Base-by-base conservation (phyloP, 805 yeast genomes). In the Yamadazyma scolyti region DNA sequence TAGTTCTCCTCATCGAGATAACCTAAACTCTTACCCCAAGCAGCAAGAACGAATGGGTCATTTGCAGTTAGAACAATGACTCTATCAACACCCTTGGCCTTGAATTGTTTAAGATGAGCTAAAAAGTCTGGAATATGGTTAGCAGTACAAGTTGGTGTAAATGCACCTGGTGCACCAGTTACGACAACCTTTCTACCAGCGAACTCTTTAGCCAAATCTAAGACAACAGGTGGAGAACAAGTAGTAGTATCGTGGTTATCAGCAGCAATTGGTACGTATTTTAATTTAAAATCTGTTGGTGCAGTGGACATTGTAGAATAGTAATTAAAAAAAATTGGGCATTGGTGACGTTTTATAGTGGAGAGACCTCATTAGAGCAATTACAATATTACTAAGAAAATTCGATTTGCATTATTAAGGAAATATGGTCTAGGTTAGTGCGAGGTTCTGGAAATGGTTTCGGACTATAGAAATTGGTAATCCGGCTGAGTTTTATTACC, bases 131-230 rank as follows among this genome's bases (percentile, higher is more conserved):
- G 71, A 29, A 65, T 56, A 44, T 65, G 71, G 46, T 58, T 51
- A 41, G 58, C 70, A 17, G 69, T 60, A 40, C 71, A 65, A 3
- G 67, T 56, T 18, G 69, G 94, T 16, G 95, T 83, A 69, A 83
- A 85, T 8, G 95, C 93, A 40, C 89, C 94, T 40, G 94, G 93
- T 20, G 84, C 88, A 37, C 82, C 71, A 19, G 86, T 85, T 46
- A 84, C 64, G 25, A 83, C 76, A 19, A 80, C 75, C 47, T 69
- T 77, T 65, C 77, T 75, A 28, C 65, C 68, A 13, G 55, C 48
- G 17, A 64, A 46, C 26, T 54, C 38, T 33, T 50, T 51, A 2
- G 52, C 44, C 26, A 67, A 51, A 33, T 68, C 68, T 20, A 61
- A 54, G 9, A 41, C 49, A 14, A 47, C 34, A 31, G 74, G 74